A percentile compares a stretch with the other conserved stretches of the same genome.
Conservation (phyloP, 805 yeast species). For the Nakazawaea holstii region DNA sequence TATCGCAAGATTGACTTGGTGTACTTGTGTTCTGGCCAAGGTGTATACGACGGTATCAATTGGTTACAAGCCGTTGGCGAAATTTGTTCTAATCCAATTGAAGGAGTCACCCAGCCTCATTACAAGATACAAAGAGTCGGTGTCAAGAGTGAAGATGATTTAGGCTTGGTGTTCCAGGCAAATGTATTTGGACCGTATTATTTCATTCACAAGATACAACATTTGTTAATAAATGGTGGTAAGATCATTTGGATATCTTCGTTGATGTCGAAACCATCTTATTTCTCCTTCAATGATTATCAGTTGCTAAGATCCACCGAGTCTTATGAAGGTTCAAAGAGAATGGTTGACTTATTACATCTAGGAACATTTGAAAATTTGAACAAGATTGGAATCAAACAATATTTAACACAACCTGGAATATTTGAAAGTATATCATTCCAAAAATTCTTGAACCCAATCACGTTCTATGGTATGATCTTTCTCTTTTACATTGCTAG, state of each 20-base stretch:
- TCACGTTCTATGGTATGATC: slow-evolving; percentile 85
- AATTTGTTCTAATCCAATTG: slow-evolving; percentile 58
- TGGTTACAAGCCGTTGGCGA: slow-evolving; percentile 77
- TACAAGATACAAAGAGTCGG: slow-evolving; percentile 83
- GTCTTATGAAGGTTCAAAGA: slow-evolving; percentile 90
- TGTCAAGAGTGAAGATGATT: slow-evolving; percentile 64
- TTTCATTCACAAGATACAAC: slow-evolving; percentile 60
- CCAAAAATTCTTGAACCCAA: slow-evolving; percentile 64
- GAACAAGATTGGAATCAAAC: slow-evolving; percentile 47
- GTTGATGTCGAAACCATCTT: slow-evolving; percentile 71
- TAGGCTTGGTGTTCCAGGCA: slow-evolving; percentile 90
- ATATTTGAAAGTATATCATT: slow-evolving; percentile 83
- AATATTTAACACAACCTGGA: slow-evolving; percentile 90
- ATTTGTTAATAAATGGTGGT: slow-evolving; percentile 54
- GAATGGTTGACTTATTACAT: slow-evolving; percentile 81
- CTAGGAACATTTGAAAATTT: slow-evolving; percentile 57
- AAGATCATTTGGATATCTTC: slow-evolving; percentile 82
- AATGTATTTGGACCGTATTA: slow-evolving; percentile 97
- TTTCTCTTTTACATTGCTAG: slow-evolving; percentile 79
- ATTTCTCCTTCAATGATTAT: slow-evolving; percentile 68
- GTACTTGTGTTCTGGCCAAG: slow-evolving; percentile 86
- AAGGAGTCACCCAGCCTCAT: slow-evolving; percentile 83
- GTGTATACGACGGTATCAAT: slow-evolving; percentile 80
- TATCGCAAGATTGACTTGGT: slow-evolving; percentile 70
- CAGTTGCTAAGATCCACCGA: slow-evolving; percentile 58